Evolutionary conservation across 805 yeast genomes (phyloP), one percentile per base, ranked within the genome.

Genomic region (Hanseniaspora opuntiae): DNA sequence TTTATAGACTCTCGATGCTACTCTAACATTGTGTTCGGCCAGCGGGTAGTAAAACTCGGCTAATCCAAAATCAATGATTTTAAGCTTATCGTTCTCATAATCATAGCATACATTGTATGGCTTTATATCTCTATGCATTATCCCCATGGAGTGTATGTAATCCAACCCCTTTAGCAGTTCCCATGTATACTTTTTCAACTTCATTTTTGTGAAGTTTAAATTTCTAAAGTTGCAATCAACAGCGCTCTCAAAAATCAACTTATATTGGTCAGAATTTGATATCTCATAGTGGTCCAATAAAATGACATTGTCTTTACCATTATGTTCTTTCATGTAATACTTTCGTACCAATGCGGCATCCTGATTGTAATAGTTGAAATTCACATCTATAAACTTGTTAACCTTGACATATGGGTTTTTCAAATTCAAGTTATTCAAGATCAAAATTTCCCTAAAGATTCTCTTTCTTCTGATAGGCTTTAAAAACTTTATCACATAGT

Each of bases 31-130:
- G 63, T 86, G 89, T 61, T 86, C 95, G 64, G 79, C 84, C 14
- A 87, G 87, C 24, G 86, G 80, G 64, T 89, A 96, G 63, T 88
- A 88, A 64, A 86, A 88, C 66, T 89, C 97, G 9, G 97, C 96
- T 51, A 89, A 70, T 8, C 97, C 97, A 96, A 96, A 89, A 68
- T 89, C 97, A 53, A 89, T 88, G 58, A 88, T 75, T 58, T 95
- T 76, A 60, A 89, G 70, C 62, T 77, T 79, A 66, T 71, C 79
- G 57, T 74, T 75, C 56, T 74, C 70, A 53, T 86, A 96, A 66
- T 89, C 96, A 60, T 89, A 89, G 96, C 89, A 89, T 58, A 89
- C 85, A 67, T 89, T 89, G 62, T 89, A 95, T 11, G 97, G 97
- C 67, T 89, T 89, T 54, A 89, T 96, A 68, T 89, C 97, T 65